Evolutionary conservation across 768 basidiomycete genomes (phyloP).

Genomic region (Mycena sanguinolenta): DNA sequence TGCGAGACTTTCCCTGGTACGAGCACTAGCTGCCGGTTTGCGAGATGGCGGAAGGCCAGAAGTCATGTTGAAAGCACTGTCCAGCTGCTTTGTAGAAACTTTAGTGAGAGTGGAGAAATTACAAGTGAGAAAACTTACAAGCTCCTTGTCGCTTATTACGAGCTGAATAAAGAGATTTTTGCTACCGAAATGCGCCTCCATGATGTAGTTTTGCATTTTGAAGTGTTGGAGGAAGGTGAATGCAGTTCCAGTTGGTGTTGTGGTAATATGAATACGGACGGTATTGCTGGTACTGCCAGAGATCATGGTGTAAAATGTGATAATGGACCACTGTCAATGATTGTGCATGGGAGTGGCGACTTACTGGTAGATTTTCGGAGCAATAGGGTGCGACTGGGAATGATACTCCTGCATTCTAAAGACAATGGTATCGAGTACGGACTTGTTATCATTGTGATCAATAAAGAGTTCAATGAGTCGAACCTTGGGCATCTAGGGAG

Average conservation of each 20-base stretch:
- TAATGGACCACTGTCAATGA: background rate
- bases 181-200: background rate
- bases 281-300: background rate
- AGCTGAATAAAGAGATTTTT: too few species aligned
- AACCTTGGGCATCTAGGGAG: background rate
- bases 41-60: too few species aligned
- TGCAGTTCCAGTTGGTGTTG: too few species aligned
- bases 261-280: background rate
- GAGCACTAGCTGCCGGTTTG: too few species aligned
- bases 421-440: background rate
- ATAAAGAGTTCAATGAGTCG: background rate
- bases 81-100: too few species aligned
- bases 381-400: too few species aligned
- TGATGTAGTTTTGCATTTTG: background rate
- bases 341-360: background rate
- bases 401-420: slow-evolving; percentile 1
- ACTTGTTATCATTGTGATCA: background rate
- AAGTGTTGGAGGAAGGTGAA: slow-evolving; percentile 4
- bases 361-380: background rate
- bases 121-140: too few species aligned
- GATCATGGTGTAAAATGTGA: slow-evolving; percentile 2
- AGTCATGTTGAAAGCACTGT: too few species aligned
- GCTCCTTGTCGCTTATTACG: too few species aligned
- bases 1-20: too few species aligned
- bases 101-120: too few species aligned